Evolutionary conservation across 192 early-diverging fungal genomes (phyloP).

Genomic region (Coemansia sp.): DNA sequence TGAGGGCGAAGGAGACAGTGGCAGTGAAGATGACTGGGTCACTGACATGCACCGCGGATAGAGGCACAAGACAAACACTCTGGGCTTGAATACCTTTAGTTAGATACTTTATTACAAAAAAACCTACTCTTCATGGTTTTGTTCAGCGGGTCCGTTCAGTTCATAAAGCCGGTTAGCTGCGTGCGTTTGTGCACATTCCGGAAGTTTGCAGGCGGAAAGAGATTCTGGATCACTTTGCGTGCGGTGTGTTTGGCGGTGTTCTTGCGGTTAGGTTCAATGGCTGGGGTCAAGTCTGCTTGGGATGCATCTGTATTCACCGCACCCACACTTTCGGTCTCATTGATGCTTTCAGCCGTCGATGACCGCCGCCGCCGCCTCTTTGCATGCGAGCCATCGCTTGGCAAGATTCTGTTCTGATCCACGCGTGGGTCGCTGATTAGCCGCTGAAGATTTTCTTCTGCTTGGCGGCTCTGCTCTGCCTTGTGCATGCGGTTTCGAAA

Average conservation of each 20-base stretch:
- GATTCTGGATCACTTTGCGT: slow-evolving; percentile 22
- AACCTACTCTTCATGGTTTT: too few species aligned
- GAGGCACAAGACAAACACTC: too few species aligned
- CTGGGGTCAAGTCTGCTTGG: not conserved
- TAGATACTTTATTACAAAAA: too few species aligned
- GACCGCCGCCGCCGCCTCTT: not conserved
- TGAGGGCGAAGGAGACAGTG: slow-evolving; percentile 12
- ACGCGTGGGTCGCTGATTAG: slow-evolving; percentile 39
- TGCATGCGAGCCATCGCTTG: not conserved
- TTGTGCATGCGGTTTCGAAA: slow-evolving; percentile 55
- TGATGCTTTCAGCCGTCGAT: not conserved
- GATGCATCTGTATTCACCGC: not conserved
- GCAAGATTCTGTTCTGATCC: slow-evolving; percentile 1
- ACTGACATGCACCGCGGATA: slow-evolving; percentile 45
- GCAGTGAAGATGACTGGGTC: slow-evolving; percentile 48
- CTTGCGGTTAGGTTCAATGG: not conserved
- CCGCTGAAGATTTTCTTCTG: slow-evolving; percentile 51
- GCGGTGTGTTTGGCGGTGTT: slow-evolving; percentile 22
- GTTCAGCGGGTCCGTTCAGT: slow-evolving; percentile 6
- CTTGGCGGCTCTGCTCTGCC: slow-evolving; percentile 53
- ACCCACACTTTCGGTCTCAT: not conserved
- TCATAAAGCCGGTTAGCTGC: slow-evolving; percentile 28
- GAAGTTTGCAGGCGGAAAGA: slow-evolving; percentile 51
- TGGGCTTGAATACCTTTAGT: too few species aligned
- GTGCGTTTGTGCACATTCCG: slow-evolving; percentile 43